Conservation (phyloP, 2,329 filamentous ascomycete genomes). For the Aspergillus brunneoviolaceus region DNA sequence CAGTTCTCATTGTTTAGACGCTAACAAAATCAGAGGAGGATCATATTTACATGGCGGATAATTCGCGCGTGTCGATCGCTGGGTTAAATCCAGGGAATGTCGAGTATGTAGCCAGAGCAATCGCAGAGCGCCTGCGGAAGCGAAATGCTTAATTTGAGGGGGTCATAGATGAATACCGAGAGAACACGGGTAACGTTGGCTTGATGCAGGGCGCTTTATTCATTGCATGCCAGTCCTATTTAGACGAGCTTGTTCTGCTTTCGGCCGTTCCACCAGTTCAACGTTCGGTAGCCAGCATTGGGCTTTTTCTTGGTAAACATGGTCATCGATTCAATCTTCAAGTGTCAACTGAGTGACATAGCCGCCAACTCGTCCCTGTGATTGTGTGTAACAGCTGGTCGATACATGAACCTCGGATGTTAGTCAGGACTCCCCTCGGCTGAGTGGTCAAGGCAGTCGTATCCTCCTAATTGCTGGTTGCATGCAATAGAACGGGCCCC, state of each 20-base stretch:
- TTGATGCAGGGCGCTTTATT: too few relatives aligned
- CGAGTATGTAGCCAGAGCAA: constrained; percentile 29
- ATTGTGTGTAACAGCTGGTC: not conserved
- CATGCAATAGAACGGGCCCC: not conserved
- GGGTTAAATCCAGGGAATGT: constrained; percentile 67
- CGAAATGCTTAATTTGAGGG: not conserved
- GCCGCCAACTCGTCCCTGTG: not conserved
- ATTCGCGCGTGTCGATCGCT: constrained; percentile 93
- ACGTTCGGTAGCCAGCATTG: too few relatives aligned
- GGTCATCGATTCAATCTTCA: too few relatives aligned
- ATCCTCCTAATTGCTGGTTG: not conserved
- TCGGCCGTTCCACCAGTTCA: too few relatives aligned
- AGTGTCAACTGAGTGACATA: not conserved
- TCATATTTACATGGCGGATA: constrained; percentile 62
- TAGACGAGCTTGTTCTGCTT: too few relatives aligned
- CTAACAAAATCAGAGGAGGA: constrained; percentile 34
- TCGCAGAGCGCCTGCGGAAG: constrained; percentile 14
- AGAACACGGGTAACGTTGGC: too few relatives aligned
- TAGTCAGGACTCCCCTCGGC: not conserved
- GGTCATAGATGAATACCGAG: too few relatives aligned
- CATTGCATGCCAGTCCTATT: too few relatives aligned
- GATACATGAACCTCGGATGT: not conserved
- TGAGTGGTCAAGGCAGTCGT: not conserved
- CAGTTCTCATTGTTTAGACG: not conserved
- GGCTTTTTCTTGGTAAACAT: too few relatives aligned